Base-by-base conservation (phyloP, 2,329 filamentous ascomycete species). In the Bipolaris gigantea region DNA sequence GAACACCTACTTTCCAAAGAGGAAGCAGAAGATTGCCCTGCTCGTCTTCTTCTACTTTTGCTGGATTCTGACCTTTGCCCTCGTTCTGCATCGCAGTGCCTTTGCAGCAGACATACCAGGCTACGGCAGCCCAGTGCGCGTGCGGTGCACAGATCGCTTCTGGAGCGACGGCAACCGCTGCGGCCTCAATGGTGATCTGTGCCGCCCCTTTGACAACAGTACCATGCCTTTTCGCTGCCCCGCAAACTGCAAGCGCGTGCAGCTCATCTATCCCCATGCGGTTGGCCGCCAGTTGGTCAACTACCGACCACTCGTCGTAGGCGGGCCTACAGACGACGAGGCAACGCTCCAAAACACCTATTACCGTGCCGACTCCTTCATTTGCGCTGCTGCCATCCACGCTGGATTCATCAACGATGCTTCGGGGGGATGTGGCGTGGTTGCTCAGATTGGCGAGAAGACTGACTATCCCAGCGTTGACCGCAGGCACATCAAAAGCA, bases 281-380 rank as follows among this genome's bases (percentile, higher is more conserved):
- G 89, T 94, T 4, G 90, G 90, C 32, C 83, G 85, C 59, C 73
- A 82, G 80, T 85, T 86, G 50, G 72, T 83, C 35, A 82, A 81
- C 52, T 85, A 85, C 61, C 75, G 75, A 36, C 77, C 75, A 7
- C 68, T 85, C 3, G 81, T 85, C 1, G 73, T 86, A 34, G 83
- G 83, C 23, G 83, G 83, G 1, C 77, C 78, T 2, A 71, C 75
- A 4, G 69, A 73, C 23, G 71, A 76, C 19, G 67, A 74, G 5
- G 62, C 69, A 25, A 70, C 73, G 5, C 64, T 78, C 3, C 67
- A 73, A 9, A 74, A 76, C 50, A 82, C 87, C 0, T 79, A 89
- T 19, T 97, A 97, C 72, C 88, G 94, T 16, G 91, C 89, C 9
- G 92, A 96, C 74, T 95, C 90, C 13, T 95, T 90, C 75, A 87